Evolutionary conservation across 2,329 filamentous ascomycete species (phyloP).

Genomic region (Paraphoma sp.): DNA sequence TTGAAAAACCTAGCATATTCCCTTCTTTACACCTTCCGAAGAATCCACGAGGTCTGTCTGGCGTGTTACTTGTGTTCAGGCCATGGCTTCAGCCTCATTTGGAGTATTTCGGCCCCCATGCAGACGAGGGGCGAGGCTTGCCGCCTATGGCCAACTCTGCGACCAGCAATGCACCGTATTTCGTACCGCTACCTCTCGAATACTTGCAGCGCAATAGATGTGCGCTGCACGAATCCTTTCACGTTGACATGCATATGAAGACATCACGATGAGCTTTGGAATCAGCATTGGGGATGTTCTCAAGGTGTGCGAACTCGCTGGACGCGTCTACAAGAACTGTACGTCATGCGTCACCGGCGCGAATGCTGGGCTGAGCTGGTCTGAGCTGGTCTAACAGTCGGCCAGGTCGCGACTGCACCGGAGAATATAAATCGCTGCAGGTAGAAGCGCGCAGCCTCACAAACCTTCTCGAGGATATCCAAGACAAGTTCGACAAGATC

Average conservation of each 20-base stretch:
- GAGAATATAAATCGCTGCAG: constrained; percentile 36
- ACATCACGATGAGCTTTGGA: constrained; percentile 31
- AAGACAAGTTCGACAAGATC: constrained; percentile 36
- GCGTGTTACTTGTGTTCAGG: neutral
- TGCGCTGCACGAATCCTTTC: neutral
- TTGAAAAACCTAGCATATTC: neutral
- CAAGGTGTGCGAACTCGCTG: constrained; percentile 32
- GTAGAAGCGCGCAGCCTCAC: constrained; percentile 32
- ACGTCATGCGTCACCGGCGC: neutral
- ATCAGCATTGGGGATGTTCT: constrained; percentile 34
- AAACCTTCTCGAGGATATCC: constrained; percentile 36
- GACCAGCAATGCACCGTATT: neutral
- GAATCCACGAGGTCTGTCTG: neutral
- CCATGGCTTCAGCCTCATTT: neutral
- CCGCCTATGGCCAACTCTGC: neutral
- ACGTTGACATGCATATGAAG: neutral
- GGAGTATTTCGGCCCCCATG: neutral
- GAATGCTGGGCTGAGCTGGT: neutral
- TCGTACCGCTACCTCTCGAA: too few species aligned
- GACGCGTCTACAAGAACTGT: constrained; percentile 35
- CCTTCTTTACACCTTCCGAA: too few species aligned
- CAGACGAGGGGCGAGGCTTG: neutral
- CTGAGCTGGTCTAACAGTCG: constrained; percentile 1
- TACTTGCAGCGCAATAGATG: neutral
- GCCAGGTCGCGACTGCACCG: constrained; percentile 37